These are phyloP conservation scores for Dujonia santamariae DNA, from an alignment of 1,139 yeast genomes.

Conservation along the genomic window DNA sequence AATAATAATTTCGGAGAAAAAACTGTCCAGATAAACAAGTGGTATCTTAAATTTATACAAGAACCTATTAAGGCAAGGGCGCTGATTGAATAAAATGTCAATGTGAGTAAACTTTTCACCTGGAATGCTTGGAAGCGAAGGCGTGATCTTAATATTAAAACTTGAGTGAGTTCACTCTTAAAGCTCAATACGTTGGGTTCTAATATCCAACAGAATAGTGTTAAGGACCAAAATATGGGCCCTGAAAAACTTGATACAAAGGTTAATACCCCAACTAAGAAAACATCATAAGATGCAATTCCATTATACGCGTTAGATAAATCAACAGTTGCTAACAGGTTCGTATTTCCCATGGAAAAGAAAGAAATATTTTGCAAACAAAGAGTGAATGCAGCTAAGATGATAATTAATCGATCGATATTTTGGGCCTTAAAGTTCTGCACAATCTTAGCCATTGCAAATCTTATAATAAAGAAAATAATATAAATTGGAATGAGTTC, in stretches of 20 bases:
- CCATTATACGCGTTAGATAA: constrained; percentile 93
- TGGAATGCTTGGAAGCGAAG: constrained; percentile 32
- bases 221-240: constrained; percentile 79
- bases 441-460: constrained; percentile 16
- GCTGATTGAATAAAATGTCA: constrained; percentile 56
- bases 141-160: constrained; percentile 2
- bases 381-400: constrained; percentile 21
- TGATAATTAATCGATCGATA: constrained; percentile 22
- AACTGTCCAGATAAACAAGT: constrained; percentile 94
- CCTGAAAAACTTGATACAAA: constrained; percentile 82
- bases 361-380: constrained; percentile 71
- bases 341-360: constrained; percentile 87
- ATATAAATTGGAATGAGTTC: constrained; percentile 70
- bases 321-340: constrained; percentile 88
- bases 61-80: constrained; percentile 63
- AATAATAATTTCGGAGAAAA: constrained; percentile 90
- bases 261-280: constrained; percentile 75
- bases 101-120: constrained; percentile 32
- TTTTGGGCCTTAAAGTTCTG: constrained; percentile 11
- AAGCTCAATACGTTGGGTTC: constrained; percentile 21
- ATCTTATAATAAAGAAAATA: constrained; percentile 42
- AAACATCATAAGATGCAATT: constrained; percentile 60
- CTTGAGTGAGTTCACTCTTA: constrained; percentile 4
- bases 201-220: constrained; percentile 44
- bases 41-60: constrained; percentile 75